These are phyloP conservation scores for Fragaria iinumae DNA, from an alignment of 306 rosid species.

Conservation along the genomic window DNA sequence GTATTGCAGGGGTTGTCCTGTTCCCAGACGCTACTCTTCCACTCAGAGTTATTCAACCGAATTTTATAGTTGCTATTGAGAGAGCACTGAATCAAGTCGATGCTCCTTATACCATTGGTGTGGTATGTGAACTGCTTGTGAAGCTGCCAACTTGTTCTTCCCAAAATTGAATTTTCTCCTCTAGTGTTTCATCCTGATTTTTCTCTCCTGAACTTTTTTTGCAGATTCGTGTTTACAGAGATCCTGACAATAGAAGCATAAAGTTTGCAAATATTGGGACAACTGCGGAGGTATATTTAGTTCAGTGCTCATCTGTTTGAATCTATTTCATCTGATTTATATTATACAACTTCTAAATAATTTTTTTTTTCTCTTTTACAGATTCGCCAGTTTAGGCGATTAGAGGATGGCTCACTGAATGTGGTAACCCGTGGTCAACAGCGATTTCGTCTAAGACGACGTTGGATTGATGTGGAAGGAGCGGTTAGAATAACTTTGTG, in stretches of 20 bases:
- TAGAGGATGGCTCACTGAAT: conserved; percentile 82
- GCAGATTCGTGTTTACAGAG: conserved; percentile 63
- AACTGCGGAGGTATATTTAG: conserved; percentile 74
- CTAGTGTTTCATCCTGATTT: not conserved
- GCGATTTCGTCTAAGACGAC: conserved; percentile 67
- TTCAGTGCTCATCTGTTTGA: conserved; percentile 4
- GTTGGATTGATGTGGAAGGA: conserved; percentile 81
- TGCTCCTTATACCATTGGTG: conserved; percentile 73
- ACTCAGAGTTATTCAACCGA: conserved; percentile 65
- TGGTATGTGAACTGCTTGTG: conserved; percentile 58
- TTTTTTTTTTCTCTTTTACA: conserved; percentile 29
- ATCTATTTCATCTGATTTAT: not conserved
- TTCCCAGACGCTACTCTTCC: conserved; percentile 93
- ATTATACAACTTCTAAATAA: conserved; percentile 16
- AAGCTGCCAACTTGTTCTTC: conserved; percentile 15
- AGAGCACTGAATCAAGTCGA: conserved; percentile 61
- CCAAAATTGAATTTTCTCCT: conserved; percentile 20
- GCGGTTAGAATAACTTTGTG: conserved; percentile 52
- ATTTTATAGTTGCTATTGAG: conserved; percentile 65
- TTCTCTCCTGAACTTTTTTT: conserved; percentile 21
- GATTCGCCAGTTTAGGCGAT: conserved; percentile 78
- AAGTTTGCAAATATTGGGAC: conserved; percentile 68
- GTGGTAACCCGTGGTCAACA: conserved; percentile 92
- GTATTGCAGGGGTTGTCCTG: conserved; percentile 82
- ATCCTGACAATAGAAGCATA: conserved; percentile 31